Base-by-base conservation (phyloP, 2,329 filamentous ascomycete genomes). In the Atkinsonella texensis region DNA sequence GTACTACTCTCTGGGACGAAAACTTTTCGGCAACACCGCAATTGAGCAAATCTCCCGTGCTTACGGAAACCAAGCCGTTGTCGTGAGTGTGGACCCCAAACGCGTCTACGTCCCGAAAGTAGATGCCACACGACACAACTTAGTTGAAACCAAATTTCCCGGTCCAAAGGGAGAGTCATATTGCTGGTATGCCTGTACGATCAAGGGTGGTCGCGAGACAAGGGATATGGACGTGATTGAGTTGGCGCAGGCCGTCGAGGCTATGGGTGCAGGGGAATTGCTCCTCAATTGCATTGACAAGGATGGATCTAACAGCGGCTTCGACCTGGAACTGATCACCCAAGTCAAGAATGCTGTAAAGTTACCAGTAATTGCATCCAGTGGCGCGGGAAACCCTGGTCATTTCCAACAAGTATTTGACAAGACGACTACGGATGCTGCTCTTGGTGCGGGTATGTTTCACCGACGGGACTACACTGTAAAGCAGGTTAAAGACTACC, bases 171-270 rank as follows among this genome's bases (percentile, higher is more conserved):
- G 89, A 31, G 87, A 96, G 68, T 72, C 74, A 49, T 85, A 82
- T 68, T 95, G 89, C 73, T 98, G 91, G 91, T 98, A 96, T 67
- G 90, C 93, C 53, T 97, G 93, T 71, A 98, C 93, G 7, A 89
- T 95, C 72, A 94, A 91, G 71, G 93, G 93, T 46, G 93, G 93
- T 7, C 83, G 93, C 55, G 91, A 97, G 71, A 90, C 86, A n/a
- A 81, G 90, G 54, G 89, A 97, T 66, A 76, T 97, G 58, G 91
- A 97, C 65, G 93, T 96, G 15, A 80, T 90, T 13, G 87, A 97
- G 70, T 79, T 98, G 10, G 82, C 85, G 10, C 82, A 80, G 59
- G 93, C 93, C 12, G 91, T 97, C 38, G 89, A 98, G 71, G 89
- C 88, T 52, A 94, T 98, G 89, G 93, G 93, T 50, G 80, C 87